phyloP scores from a whole-genome alignment of 75 land plant genomes.

The Larix kaempferi region DNA sequence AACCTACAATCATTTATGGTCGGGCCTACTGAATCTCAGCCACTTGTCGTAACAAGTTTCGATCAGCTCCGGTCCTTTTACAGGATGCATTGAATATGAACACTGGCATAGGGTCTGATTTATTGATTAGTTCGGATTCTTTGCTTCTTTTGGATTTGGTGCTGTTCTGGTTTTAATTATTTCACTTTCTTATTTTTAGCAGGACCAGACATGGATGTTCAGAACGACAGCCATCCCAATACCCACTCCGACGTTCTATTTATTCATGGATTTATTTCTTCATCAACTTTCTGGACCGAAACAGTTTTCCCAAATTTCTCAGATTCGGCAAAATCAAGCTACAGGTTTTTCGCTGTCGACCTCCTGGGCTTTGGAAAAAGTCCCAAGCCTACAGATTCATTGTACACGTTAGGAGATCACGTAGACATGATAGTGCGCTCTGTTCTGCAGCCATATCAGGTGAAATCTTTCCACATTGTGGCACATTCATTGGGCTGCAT shows the following conservation, averaged over 20 bases:
- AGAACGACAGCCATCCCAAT: neutral
- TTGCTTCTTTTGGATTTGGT: too few relatives aligned
- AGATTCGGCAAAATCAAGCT: slow-evolving; percentile 13
- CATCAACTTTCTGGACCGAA: slow-evolving; percentile 79
- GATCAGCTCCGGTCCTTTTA: too few relatives aligned
- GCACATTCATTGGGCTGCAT: slow-evolving; percentile 86
- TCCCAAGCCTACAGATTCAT: slow-evolving; percentile 69
- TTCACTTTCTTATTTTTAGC: neutral
- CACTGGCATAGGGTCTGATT: too few relatives aligned
- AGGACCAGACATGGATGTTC: neutral
- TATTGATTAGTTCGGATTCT: too few relatives aligned
- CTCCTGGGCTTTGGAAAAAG: slow-evolving; percentile 59
- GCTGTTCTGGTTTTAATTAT: too few relatives aligned
- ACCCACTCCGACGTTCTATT: slow-evolving; percentile 51
- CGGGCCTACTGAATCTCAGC: too few relatives aligned
- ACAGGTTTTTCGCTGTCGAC: slow-evolving; percentile 64
- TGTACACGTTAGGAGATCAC: slow-evolving; percentile 82
- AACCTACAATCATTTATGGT: too few relatives aligned
- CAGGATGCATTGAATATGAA: too few relatives aligned
- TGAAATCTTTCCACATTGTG: slow-evolving; percentile 73
- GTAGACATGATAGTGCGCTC: slow-evolving; percentile 70
- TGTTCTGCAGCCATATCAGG: slow-evolving; percentile 48
- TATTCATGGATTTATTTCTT: slow-evolving; percentile 78
- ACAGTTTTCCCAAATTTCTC: slow-evolving; percentile 54
- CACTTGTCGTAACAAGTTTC: too few relatives aligned